phyloP scores from a whole-genome alignment of 352 stramenopile species.

The Globisporangium recalcitrans region DNA sequence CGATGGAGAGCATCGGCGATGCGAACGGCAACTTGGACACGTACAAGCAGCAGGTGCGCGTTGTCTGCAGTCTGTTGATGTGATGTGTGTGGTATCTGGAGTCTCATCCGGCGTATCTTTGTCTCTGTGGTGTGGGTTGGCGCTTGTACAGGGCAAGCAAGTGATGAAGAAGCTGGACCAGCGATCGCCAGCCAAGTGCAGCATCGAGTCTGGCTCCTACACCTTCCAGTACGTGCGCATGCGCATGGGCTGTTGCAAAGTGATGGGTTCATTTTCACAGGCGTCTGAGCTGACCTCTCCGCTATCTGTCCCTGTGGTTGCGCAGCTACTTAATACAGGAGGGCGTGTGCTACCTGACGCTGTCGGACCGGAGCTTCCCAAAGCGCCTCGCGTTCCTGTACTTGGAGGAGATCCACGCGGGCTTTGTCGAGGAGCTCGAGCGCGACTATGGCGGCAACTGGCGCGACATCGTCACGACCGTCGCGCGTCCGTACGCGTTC shows the following conservation, averaged over 20 bases:
- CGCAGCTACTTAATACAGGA: conserved; percentile 96
- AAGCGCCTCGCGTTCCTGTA: conserved; percentile 98
- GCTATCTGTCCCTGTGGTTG: background rate
- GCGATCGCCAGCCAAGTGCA: conserved; percentile 90
- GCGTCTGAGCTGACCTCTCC: background rate
- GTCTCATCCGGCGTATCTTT: background rate
- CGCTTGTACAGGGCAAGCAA: conserved; percentile 78
- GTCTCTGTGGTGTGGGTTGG: background rate
- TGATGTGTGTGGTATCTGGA: background rate
- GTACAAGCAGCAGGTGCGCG: conserved; percentile 79
- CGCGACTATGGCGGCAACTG: conserved; percentile 90
- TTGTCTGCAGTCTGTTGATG: background rate
- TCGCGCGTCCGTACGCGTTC: conserved; percentile 97
- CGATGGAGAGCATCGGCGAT: conserved; percentile 89
- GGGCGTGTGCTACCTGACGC: conserved; percentile 95
- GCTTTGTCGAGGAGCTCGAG: conserved; percentile 93
- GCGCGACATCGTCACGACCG: conserved; percentile 91
- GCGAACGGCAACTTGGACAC: conserved; percentile 81
- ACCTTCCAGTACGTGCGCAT: conserved; percentile 85
- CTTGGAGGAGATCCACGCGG: conserved; percentile 92
- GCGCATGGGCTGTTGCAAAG: conserved; percentile 23
- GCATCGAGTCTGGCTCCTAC: conserved; percentile 90
- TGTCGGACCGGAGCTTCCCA: conserved; percentile 95
- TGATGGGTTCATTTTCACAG: background rate
- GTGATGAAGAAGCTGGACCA: conserved; percentile 92